These are phyloP conservation scores for Trypanosoma cruzi DNA, from an alignment of 208 protist genomes.

Conservation along the genomic window DNA sequence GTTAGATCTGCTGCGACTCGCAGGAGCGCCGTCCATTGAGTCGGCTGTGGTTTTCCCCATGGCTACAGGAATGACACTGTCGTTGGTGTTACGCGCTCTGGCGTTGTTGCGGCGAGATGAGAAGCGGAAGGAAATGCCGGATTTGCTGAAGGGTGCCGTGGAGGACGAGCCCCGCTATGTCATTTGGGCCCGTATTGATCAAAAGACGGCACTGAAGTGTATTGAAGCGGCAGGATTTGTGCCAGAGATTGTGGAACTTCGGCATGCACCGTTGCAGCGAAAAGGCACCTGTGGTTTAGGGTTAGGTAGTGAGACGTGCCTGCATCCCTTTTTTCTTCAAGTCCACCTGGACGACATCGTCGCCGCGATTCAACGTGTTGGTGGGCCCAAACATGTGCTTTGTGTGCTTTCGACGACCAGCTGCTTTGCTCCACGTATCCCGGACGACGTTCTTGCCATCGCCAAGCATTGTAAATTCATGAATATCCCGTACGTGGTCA, in stretches of 20 bases:
- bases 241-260: slow-evolving; percentile 55
- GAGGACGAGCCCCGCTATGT: slow-evolving; percentile 72
- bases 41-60: slow-evolving; percentile 92
- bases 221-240: slow-evolving; percentile 88
- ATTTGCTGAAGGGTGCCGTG: not conserved
- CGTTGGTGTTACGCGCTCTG: slow-evolving; percentile 79
- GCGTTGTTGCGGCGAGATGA: slow-evolving; percentile 29
- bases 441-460: slow-evolving; percentile 95
- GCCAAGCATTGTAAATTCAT: slow-evolving; percentile 81
- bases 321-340: slow-evolving; percentile 56
- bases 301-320: not conserved
- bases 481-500: slow-evolving; percentile 95
- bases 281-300: not conserved
- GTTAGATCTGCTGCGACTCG: slow-evolving; percentile 68
- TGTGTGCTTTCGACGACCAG: slow-evolving; percentile 97
- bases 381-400: slow-evolving; percentile 73
- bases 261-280: slow-evolving; percentile 32
- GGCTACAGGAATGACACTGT: slow-evolving; percentile 96
- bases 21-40: slow-evolving; percentile 50
- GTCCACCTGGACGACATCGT: slow-evolving; percentile 78
- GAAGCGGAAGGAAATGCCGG: not conserved
- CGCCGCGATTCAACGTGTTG: slow-evolving; percentile 58
- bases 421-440: slow-evolving; percentile 98
- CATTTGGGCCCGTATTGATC: slow-evolving; percentile 97
- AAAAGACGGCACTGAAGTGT: slow-evolving; percentile 98